Base-by-base conservation (phyloP, 768 basidiomycete species). In the Imleria badia region DNA sequence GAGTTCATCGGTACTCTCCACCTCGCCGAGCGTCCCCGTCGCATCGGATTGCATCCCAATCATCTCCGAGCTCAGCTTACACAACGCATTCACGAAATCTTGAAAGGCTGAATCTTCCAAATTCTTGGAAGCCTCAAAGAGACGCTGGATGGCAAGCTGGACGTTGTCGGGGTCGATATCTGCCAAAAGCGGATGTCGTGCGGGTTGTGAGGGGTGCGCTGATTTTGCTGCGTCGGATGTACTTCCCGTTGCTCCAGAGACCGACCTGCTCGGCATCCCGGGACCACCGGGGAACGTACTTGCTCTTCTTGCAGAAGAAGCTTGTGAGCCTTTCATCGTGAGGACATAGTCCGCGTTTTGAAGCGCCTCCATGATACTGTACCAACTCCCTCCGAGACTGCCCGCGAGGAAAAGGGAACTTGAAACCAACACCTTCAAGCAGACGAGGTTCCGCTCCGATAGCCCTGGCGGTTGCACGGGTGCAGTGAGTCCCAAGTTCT, bases 341-440 rank as follows among this genome's bases (percentile, higher is more conserved):
- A 98, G 76, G 19, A 99, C 90, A 62, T 94, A 94, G 63, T 96
- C 94, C 8, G 96, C 95, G 60, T 94, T 98, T 73, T 98, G 96
- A 22, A 98, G 73, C 1, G 89, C 85, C 65, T 98, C 95, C 48
- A 98, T 76, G 10, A 98, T 81, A 42, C 87, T 80, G 68, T 91
- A 96, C 96, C 96, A 98, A 55, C 89, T 92, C 54, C 86, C 81
- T n/a, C 87, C 93, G 7, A 97, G 79, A 52, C 86, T 88, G 0
- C 90, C 91, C 0, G 92, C 89, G 10, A 98, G 78, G 67, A 90
- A 90, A 26, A 91, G 73, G 1, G 90, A 85, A 56, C 87, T 86
- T 0, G 82, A 78, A 9, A 97, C 77, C 51, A 94, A 75, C 2
- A 91, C 87, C 60, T 92, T 92, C 48, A 98, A 72, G 68, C 96